Evolutionary conservation across 1,284 basidiomycete genomes (phyloP).

Genomic region (Ustilago sp.): DNA sequence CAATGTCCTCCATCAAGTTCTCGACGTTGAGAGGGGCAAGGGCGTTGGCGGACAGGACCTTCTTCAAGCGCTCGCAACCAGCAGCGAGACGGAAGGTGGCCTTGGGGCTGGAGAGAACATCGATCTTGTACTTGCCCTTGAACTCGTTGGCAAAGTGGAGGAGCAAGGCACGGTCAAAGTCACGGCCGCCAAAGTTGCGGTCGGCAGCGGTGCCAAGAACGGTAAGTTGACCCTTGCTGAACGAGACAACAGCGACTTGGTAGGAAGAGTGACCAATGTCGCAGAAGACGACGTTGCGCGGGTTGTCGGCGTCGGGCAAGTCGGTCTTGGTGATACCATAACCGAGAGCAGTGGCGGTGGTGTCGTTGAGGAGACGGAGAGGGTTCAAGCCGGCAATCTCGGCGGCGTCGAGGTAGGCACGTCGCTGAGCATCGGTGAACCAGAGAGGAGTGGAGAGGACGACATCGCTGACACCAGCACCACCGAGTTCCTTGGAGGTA

Average conservation of each 20-base stretch:
- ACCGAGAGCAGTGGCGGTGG: slow-evolving; percentile 67
- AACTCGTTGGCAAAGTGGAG: slow-evolving; percentile 68
- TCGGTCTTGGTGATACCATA: slow-evolving; percentile 70
- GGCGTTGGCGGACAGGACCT: slow-evolving; percentile 69
- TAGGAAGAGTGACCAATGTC: slow-evolving; percentile 69
- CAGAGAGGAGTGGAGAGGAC: slow-evolving; percentile 68
- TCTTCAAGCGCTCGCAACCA: slow-evolving; percentile 69
- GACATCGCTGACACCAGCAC: slow-evolving; percentile 66
- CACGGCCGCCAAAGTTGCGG: slow-evolving; percentile 69
- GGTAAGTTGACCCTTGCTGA: slow-evolving; percentile 69
- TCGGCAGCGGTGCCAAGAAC: slow-evolving; percentile 66
- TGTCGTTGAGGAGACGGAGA: slow-evolving; percentile 68
- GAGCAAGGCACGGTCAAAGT: slow-evolving; percentile 69
- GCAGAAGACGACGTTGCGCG: slow-evolving; percentile 68
- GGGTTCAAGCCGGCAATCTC: slow-evolving; percentile 69
- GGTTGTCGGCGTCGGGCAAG: slow-evolving; percentile 67
- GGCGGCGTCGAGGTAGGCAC: slow-evolving; percentile 67
- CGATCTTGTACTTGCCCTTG: slow-evolving; percentile 70
- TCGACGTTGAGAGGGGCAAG: slow-evolving; percentile 69
- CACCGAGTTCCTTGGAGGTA: slow-evolving; percentile 64
- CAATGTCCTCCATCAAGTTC: slow-evolving; percentile 69
- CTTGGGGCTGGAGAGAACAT: slow-evolving; percentile 68
- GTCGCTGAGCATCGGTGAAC: slow-evolving; percentile 68
- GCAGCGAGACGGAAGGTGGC: slow-evolving; percentile 68
- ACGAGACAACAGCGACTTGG: slow-evolving; percentile 68